Percentiles rank a stretch among this genome's conserved stretches.
These are phyloP conservation scores for Trichoderma hamatum DNA, from an alignment of 2,329 filamentous ascomycete genomes.

Conservation along the genomic window DNA sequence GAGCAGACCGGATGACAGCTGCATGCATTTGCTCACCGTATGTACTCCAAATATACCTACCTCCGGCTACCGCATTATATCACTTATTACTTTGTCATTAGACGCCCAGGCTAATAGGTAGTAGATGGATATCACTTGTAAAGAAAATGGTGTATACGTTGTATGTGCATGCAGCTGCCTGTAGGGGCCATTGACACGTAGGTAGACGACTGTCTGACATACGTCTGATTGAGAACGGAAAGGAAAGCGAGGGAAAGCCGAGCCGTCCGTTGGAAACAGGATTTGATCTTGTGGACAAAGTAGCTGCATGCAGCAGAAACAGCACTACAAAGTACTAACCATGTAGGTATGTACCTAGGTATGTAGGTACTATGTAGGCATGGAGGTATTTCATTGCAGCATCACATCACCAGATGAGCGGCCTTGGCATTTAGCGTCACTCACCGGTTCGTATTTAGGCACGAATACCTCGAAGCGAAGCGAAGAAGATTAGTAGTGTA, in stretches of 20 bases:
- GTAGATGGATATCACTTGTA: not conserved
- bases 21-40: slow-evolving; percentile 12
- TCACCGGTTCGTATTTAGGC: slow-evolving; percentile 14
- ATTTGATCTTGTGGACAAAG: slow-evolving; percentile 14
- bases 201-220: slow-evolving; percentile 17
- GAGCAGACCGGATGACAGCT: slow-evolving; percentile 9
- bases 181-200: slow-evolving; percentile 18
- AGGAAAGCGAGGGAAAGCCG: not conserved
- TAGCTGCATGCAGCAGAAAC: slow-evolving; percentile 5
- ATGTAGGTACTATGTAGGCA: not conserved
- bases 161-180: slow-evolving; percentile 6
- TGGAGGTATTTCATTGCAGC: not conserved
- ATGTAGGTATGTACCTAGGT: too few relatives aligned
- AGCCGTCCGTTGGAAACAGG: not conserved
- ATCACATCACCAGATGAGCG: not conserved
- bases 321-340: not conserved
- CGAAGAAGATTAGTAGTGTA: not conserved
- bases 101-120: not conserved
- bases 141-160: not conserved
- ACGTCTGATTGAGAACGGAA: not conserved
- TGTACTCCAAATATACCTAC: not conserved
- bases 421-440: slow-evolving; percentile 3
- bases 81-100: not conserved
- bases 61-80: not conserved
- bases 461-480: not conserved